These are phyloP conservation scores for Pulveroboletus sp. DNA, from an alignment of 768 basidiomycete genomes.

Conservation along the genomic window DNA sequence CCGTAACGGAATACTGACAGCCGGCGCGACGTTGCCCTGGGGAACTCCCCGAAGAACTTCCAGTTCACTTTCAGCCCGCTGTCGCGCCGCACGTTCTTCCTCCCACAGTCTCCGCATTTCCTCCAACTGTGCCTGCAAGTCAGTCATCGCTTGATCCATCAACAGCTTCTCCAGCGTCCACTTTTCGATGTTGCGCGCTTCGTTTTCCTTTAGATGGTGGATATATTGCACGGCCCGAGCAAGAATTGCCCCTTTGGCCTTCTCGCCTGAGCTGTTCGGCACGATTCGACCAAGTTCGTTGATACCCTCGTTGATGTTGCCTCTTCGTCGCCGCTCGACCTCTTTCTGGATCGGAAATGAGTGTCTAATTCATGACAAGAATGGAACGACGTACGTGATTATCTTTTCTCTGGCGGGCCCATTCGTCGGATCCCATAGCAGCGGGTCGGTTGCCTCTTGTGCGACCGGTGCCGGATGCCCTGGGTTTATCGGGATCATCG, in stretches of 20 bases:
- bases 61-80: constrained; percentile 62
- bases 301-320: constrained; percentile 96
- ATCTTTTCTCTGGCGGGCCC: constrained; percentile 76
- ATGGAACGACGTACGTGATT: constrained; percentile 58
- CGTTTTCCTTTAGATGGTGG: constrained; percentile 85
- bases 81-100: constrained; percentile 60
- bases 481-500: constrained; percentile 25
- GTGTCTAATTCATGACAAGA: neutral
- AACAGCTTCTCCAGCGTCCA: constrained; percentile 91
- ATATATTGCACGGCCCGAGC: constrained; percentile 88
- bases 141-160: constrained; percentile 91
- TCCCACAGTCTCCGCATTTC: constrained; percentile 81
- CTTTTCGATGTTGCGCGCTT: constrained; percentile 86
- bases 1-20: constrained; percentile 7
- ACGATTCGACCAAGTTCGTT: constrained; percentile 86
- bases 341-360: constrained; percentile 71
- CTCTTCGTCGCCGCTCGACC: constrained; percentile 90
- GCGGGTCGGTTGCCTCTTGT: constrained; percentile 52
- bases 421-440: constrained; percentile 71
- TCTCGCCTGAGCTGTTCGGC: constrained; percentile 82
- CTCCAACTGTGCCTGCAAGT: constrained; percentile 77
- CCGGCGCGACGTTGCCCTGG: constrained; percentile 7
- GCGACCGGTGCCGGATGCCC: constrained; percentile 36
- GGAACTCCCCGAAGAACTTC: constrained; percentile 46
- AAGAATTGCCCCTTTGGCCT: constrained; percentile 87